A percentile compares a stretch with the other conserved stretches of the same genome.
Conservation (phyloP, 768 basidiomycete species). For the Austroboletus eburneus region DNA sequence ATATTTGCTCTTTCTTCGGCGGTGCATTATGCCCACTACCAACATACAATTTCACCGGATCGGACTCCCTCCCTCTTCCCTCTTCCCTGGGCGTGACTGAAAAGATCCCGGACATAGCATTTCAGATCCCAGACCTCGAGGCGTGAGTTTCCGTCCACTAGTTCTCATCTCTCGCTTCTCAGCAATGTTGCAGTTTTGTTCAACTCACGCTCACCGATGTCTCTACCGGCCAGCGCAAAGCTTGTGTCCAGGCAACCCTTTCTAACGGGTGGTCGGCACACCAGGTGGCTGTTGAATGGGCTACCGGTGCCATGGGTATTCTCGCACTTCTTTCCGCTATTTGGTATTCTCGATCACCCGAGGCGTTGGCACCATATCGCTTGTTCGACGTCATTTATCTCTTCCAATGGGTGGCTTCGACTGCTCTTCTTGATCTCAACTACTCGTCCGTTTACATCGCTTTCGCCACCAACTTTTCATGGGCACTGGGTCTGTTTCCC, state of each 20-base stretch:
- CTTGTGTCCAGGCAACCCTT: constrained; percentile 88
- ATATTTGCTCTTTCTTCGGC: constrained; percentile 74
- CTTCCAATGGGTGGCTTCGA: constrained; percentile 79
- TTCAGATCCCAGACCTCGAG: constrained; percentile 85
- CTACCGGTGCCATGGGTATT: constrained; percentile 61
- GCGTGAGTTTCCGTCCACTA: constrained; percentile 35
- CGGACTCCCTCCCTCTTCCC: constrained; percentile 64
- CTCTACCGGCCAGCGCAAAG: constrained; percentile 67
- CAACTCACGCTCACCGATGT: constrained; percentile 71
- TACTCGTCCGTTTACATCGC: constrained; percentile 82
- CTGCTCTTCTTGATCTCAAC: constrained; percentile 78
- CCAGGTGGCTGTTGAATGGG: constrained; percentile 74
- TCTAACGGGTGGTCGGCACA: constrained; percentile 87
- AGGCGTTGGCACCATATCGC: constrained; percentile 65
- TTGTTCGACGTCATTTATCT: constrained; percentile 79
- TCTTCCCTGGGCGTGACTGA: constrained; percentile 50
- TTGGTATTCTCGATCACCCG: constrained; percentile 53
- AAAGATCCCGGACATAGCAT: constrained; percentile 76
- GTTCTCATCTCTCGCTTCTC: constrained; percentile 1
- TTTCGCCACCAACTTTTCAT: constrained; percentile 83
- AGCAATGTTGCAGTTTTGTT: constrained; percentile 43
- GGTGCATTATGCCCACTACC: constrained; percentile 83
- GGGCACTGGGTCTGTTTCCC: constrained; percentile 76
- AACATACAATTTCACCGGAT: constrained; percentile 84
- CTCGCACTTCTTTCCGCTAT: constrained; percentile 52